Percentiles rank a stretch among this genome's conserved stretches.
Conservation (phyloP, 208 protist genomes). For the Trypanosoma caninum region DNA sequence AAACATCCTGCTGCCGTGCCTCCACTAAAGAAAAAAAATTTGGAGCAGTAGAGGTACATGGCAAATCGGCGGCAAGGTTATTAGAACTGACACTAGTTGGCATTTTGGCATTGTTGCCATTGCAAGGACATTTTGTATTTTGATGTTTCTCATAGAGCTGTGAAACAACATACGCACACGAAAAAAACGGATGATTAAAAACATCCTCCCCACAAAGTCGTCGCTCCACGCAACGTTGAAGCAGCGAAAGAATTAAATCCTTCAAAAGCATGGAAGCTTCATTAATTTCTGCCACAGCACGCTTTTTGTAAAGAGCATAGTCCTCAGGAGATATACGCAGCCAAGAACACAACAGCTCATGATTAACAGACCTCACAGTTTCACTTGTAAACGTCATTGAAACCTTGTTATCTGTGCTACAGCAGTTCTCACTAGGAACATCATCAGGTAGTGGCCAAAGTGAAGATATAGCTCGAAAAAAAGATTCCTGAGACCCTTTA, state of each 20-base stretch:
- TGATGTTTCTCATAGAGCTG: conserved; percentile 62
- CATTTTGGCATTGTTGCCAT: not conserved
- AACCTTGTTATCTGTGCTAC: too few relatives aligned
- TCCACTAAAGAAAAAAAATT: too few relatives aligned
- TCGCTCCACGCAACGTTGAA: conserved; percentile 48
- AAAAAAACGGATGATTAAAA: conserved; percentile 87
- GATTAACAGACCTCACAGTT: too few relatives aligned
- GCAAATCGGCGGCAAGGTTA: too few relatives aligned
- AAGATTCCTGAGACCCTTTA: too few relatives aligned
- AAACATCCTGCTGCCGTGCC: too few relatives aligned
- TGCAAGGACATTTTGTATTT: not conserved
- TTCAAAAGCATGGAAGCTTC: conserved; percentile 60
- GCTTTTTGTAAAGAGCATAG: conserved; percentile 31
- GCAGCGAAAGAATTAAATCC: conserved; percentile 59
- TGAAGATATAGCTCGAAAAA: too few relatives aligned
- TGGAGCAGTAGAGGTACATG: too few relatives aligned
- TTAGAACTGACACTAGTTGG: not conserved
- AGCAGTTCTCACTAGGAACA: too few relatives aligned
- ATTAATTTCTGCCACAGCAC: conserved; percentile 40
- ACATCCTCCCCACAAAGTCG: conserved; percentile 63
- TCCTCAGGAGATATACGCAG: conserved; percentile 19
- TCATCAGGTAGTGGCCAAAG: too few relatives aligned
- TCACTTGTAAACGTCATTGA: too few relatives aligned
- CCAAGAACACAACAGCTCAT: too few relatives aligned
- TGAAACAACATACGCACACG: conserved; percentile 65